A percentile compares a stretch with the other conserved stretches of the same genome.
Conservation (phyloP, 2,329 filamentous ascomycete species). For the Sclerotinia spermophila region DNA sequence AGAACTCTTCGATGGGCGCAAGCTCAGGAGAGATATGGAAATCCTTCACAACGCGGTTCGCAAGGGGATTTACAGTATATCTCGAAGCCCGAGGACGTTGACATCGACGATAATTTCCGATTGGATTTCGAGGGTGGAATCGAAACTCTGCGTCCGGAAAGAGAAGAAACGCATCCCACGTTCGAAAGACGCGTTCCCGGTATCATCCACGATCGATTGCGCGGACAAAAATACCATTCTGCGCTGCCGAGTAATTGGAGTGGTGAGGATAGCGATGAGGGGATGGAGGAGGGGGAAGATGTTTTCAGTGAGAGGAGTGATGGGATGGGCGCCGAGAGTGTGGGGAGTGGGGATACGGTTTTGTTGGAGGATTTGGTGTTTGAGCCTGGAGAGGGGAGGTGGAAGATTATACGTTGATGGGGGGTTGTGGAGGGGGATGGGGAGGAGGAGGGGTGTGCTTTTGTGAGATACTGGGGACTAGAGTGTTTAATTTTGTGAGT, state of each 20-base stretch:
- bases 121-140: background rate
- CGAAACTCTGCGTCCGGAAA: background rate
- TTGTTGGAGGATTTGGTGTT: background rate
- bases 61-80: background rate
- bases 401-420: background rate
- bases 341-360: background rate
- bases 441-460: too few species aligned
- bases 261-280: background rate
- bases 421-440: too few species aligned
- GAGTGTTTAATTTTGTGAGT: background rate
- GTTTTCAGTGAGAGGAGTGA: background rate
- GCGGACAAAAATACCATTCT: background rate
- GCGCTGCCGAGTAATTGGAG: background rate
- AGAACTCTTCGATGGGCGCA: background rate
- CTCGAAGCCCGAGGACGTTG: background rate
- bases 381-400: background rate
- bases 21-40: background rate
- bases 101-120: background rate
- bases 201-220: background rate
- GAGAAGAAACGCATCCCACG: background rate
- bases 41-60: background rate
- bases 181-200: background rate
- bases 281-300: background rate
- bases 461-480: too few species aligned
- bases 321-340: background rate